A percentile compares a stretch with the other conserved stretches of the same genome.
These are phyloP conservation scores for Russula brevipes DNA, from an alignment of 768 basidiomycete genomes.

Conservation along the genomic window DNA sequence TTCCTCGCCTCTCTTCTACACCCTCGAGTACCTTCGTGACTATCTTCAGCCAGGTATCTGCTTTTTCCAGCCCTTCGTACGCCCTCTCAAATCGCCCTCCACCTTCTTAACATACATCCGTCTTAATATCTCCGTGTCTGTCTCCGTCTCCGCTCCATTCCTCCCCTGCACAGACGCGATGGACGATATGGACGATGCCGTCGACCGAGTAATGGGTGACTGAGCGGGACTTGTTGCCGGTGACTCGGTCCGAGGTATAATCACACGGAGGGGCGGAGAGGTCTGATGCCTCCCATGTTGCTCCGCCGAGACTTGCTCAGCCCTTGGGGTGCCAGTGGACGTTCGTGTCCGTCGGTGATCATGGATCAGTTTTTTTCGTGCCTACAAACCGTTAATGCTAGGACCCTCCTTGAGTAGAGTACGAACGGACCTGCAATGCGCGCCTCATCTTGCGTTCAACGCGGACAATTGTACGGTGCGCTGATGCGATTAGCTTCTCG, in stretches of 20 bases:
- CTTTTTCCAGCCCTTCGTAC: conserved; percentile 59
- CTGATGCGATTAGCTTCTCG: conserved; percentile 12
- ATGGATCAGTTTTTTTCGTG: conserved; percentile 10
- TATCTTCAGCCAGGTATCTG: conserved; percentile 54
- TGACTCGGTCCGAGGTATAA: conserved; percentile 17
- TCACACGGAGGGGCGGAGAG: conserved; percentile 7
- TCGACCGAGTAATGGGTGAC: conserved; percentile 34
- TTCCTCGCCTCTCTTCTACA: conserved; percentile 2
- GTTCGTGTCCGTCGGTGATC: conserved; percentile 16
- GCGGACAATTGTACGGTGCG: conserved; percentile 14
- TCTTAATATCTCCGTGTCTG: conserved; percentile 37
- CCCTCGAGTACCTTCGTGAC: conserved; percentile 60
- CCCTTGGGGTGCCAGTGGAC: background rate
- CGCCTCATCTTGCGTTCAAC: conserved; percentile 20
- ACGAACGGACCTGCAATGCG: conserved; percentile 20
- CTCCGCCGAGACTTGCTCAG: background rate
- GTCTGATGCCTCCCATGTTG: background rate
- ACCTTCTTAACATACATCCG: conserved; percentile 62
- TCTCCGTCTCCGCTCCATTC: conserved; percentile 51
- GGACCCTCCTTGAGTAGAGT: background rate
- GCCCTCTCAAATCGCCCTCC: conserved; percentile 51
- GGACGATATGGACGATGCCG: conserved; percentile 42
- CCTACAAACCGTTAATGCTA: background rate
- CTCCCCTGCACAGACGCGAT: conserved; percentile 53
- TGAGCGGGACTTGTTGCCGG: background rate